Evolutionary conservation across 1,139 yeast genomes (phyloP).

Genomic region (Hyphopichia burtonii): DNA sequence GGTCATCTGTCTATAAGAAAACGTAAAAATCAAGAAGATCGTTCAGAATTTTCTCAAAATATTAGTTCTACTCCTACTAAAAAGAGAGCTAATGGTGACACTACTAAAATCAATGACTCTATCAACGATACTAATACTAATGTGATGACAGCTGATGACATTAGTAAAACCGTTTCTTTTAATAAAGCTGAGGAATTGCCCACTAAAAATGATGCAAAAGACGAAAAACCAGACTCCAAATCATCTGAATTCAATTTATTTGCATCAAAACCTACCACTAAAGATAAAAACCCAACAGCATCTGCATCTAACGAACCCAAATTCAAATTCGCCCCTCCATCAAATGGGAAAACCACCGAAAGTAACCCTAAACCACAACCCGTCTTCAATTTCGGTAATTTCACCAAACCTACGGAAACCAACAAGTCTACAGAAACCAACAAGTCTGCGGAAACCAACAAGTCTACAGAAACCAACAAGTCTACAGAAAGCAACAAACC

Average conservation of each 20-base stretch:
- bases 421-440: background rate
- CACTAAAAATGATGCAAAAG: conserved; percentile 9
- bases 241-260: background rate
- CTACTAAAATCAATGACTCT: background rate
- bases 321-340: background rate
- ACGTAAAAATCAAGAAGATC: conserved; percentile 9
- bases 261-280: background rate
- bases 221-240: background rate
- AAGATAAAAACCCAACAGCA: background rate
- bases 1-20: conserved; percentile 21
- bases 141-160: conserved; percentile 34
- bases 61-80: conserved; percentile 7
- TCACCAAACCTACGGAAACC: background rate
- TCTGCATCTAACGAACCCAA: background rate
- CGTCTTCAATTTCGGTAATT: background rate
- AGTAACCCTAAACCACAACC: background rate
- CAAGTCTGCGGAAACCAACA: background rate
- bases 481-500: too few relatives aligned
- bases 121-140: background rate
- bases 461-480: background rate
- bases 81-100: conserved; percentile 3
- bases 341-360: background rate
- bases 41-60: conserved; percentile 1
- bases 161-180: conserved; percentile 35
- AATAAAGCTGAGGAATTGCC: conserved; percentile 32